phyloP scores from a whole-genome alignment of 345 rosid genomes.

The Boechera stricta region DNA sequence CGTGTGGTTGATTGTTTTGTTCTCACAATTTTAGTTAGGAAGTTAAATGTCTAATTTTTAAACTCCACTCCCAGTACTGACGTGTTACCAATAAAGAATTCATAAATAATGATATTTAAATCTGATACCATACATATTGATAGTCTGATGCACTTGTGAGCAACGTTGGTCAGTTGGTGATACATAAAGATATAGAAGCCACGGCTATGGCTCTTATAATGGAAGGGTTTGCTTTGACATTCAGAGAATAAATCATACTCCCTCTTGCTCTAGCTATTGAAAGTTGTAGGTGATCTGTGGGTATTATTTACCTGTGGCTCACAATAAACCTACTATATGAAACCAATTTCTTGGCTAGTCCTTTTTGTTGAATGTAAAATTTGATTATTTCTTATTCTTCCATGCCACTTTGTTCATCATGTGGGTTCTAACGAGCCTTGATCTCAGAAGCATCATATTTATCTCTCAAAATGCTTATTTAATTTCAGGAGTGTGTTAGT shows the following conservation, averaged over 20 bases:
- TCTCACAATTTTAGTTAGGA: slow-evolving; percentile 5
- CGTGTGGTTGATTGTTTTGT: slow-evolving; percentile 8
- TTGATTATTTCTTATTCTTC: slow-evolving; percentile 13
- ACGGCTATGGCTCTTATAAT: not conserved
- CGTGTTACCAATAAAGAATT: not conserved
- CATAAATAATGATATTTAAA: not conserved
- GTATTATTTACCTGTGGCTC: slow-evolving; percentile 7
- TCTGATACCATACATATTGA: not conserved
- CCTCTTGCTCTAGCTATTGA: slow-evolving; percentile 3
- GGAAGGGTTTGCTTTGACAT: slow-evolving; percentile 5
- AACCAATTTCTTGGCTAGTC: slow-evolving; percentile 8
- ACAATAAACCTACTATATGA: slow-evolving; percentile 1
- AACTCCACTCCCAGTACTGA: not conserved
- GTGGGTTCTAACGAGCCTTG: slow-evolving; percentile 22
- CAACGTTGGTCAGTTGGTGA: not conserved
- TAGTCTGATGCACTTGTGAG: not conserved
- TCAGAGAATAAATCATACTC: not conserved
- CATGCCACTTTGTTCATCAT: slow-evolving; percentile 4
- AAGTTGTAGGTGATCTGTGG: slow-evolving; percentile 11
- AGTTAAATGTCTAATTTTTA: not conserved
- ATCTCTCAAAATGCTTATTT: slow-evolving; percentile 7
- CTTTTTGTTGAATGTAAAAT: not conserved
- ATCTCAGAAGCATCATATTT: slow-evolving; percentile 21
- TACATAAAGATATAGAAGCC: too few relatives aligned
- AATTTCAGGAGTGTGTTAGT: slow-evolving; percentile 82